Base-by-base conservation (phyloP, 345 rosid genomes). In the Anacardium occidentale region DNA sequence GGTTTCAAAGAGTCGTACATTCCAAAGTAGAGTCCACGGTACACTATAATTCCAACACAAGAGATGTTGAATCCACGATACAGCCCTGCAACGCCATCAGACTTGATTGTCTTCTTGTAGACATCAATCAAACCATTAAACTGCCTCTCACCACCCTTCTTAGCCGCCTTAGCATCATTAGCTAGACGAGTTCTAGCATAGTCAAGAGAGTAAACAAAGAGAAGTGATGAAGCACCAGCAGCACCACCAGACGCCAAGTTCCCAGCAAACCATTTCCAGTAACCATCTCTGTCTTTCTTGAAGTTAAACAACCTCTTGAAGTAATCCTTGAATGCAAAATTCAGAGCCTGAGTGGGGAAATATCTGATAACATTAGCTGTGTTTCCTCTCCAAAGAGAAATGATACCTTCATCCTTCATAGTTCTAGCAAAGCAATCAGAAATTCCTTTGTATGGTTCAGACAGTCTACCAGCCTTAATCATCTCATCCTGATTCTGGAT, bases 1-100 rank as follows among this genome's bases (percentile, higher is more conserved):
- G 92, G 92, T 74, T 88, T 88, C 65, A 88, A 73, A 40, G 92
- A 86, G 77, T 88, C 92, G 50, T 88, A 87, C 88, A 87, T 57
- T 56, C 90, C 91, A 66, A 88, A 86, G 82, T 88, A 88, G 44
- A 86, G 86, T 20, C 90, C 90, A 57, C 86, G 84, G 71, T 85
- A 85, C 32, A 83, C 84, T 6, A 85, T 82, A 63, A 84, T 86
- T 53, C 90, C 88, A 64, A 78, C 80, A 72, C 84, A 82, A 3
- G 91, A 85, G 59, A 85, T 63, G 60, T 72, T 85, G 74, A 88
- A 85, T 58, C 91, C 91, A 56, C 91, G 86, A 24, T 88, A 88
- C 20, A 88, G 85, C 75, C 91, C 89, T 14, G 79, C 83, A 17
- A 85, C 9, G 61, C 90, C 92, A 76, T 88, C 92, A 21, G 87